Evolutionary conservation across 345 rosid species (phyloP).

Genomic region (Salix exigua): DNA sequence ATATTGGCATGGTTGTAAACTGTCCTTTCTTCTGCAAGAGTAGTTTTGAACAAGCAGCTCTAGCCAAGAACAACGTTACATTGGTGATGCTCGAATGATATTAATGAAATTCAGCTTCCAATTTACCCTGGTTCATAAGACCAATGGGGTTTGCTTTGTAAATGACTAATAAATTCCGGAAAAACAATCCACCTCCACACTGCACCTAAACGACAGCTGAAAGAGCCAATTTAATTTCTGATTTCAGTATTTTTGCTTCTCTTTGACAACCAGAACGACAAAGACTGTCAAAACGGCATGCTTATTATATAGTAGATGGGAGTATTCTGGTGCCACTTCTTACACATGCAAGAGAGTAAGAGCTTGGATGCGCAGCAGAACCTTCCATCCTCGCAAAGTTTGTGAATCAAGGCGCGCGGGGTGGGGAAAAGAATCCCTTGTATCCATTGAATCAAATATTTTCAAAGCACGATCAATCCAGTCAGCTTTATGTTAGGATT

Average conservation of each 20-base stretch:
- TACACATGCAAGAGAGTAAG: conserved; percentile 55
- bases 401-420: too few relatives aligned
- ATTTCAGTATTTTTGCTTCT: conserved; percentile 55
- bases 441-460: too few relatives aligned
- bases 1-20: background rate
- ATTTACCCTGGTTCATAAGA: background rate
- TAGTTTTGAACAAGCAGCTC: background rate
- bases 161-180: background rate
- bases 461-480: too few relatives aligned
- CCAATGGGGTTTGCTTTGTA: background rate
- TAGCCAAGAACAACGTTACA: background rate
- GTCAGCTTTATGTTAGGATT: too few relatives aligned
- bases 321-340: conserved; percentile 58
- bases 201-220: background rate
- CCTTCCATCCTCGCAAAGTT: too few relatives aligned
- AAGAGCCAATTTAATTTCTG: conserved; percentile 45
- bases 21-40: background rate
- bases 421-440: too few relatives aligned
- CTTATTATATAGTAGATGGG: conserved; percentile 39
- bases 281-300: conserved; percentile 67
- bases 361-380: conserved; percentile 51
- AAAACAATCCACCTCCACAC: background rate
- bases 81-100: background rate
- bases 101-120: background rate
- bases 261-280: conserved; percentile 43